Evolutionary conservation across 2,329 filamentous ascomycete species (phyloP), one percentile per base, ranked within the genome.

Genomic region (Parastagonospora avenae): DNA sequence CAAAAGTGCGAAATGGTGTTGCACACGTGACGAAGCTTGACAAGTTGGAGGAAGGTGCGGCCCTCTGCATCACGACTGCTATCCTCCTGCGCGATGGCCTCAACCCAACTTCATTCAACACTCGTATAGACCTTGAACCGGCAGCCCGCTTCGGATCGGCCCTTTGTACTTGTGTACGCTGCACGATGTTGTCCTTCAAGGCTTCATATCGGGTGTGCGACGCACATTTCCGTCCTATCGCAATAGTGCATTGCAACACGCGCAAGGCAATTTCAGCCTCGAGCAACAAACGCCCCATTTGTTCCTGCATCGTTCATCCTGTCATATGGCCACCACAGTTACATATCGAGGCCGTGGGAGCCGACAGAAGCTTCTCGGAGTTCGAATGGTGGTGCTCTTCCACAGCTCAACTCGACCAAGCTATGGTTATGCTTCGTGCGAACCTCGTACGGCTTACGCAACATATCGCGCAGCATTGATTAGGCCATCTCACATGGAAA

Each of bases 241-340:
- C 30, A 29, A 40, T 35, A 14, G 49, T 35, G 42, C 37, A 41
- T 49, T 51, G 36, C 28, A 14, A 46, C 32, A 44, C 24, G 30
- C 31, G 12, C 19, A 44, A 10, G 4, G 16, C 31, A 11, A n/a
- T 33, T 24, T 24, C 19, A 24, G 19, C 19, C 19, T 24, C 29
- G 4, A 36, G 37, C 46, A 53, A 27, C 39, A 48, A 32, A 33
- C 30, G 43, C 33, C 30, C 37, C 45, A 14, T 42, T 51, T 40
- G 55, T 54, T 58, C 50, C 55, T 60, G 49, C 44, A 53, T 62
- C 29, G 44, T 52, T 48, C 47, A 36, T 35, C 46, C 8, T 35
- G 9, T 19, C 19, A 14, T 16, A 24, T 24, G 19, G 19, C 19
- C 5, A 24, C 19, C 19, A 24, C 19, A 5, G 19, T 24, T 24